phyloP scores from a whole-genome alignment of 2,329 filamentous ascomycete species.

The Trichoderma simmonsii region DNA sequence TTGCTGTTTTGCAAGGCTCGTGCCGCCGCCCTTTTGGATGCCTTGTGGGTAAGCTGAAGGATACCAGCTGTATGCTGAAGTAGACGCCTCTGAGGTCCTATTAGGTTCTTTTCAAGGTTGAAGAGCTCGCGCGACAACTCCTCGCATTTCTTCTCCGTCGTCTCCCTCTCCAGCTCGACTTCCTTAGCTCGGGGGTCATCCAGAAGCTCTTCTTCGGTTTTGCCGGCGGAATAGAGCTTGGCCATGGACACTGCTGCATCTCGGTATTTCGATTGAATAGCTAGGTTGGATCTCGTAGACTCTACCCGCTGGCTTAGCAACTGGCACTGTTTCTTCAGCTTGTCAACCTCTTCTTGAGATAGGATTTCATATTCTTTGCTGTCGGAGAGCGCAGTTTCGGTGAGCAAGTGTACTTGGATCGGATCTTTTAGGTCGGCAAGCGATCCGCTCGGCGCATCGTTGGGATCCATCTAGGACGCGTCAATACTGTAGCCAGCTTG shows the following conservation, averaged over 20 bases:
- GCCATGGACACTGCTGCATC: conserved; percentile 88
- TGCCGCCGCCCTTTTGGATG: conserved; percentile 53
- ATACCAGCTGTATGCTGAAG: conserved; percentile 91
- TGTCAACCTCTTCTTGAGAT: conserved; percentile 87
- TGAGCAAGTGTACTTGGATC: conserved; percentile 85
- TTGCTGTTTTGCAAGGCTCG: conserved; percentile 40
- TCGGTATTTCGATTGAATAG: conserved; percentile 88
- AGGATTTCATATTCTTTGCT: conserved; percentile 82
- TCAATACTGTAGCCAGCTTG: conserved; percentile 13
- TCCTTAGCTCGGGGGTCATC: conserved; percentile 51
- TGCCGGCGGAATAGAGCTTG: conserved; percentile 68
- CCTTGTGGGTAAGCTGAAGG: conserved; percentile 82
- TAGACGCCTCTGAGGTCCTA: conserved; percentile 71
- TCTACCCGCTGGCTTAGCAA: conserved; percentile 74
- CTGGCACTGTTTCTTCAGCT: conserved; percentile 81
- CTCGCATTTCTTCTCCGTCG: conserved; percentile 78
- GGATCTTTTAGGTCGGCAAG: conserved; percentile 64
- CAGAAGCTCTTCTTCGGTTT: conserved; percentile 45
- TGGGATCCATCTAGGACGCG: conserved; percentile 45
- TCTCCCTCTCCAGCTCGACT: conserved; percentile 70
- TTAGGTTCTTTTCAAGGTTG: conserved; percentile 70
- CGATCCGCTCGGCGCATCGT: conserved; percentile 52
- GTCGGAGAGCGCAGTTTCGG: conserved; percentile 89
- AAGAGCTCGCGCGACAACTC: conserved; percentile 79
- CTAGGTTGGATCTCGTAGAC: conserved; percentile 75